Evolutionary conservation across 2,329 filamentous ascomycete genomes (phyloP), one percentile per base, ranked within the genome.

Genomic region (Lecanicillium sp.): DNA sequence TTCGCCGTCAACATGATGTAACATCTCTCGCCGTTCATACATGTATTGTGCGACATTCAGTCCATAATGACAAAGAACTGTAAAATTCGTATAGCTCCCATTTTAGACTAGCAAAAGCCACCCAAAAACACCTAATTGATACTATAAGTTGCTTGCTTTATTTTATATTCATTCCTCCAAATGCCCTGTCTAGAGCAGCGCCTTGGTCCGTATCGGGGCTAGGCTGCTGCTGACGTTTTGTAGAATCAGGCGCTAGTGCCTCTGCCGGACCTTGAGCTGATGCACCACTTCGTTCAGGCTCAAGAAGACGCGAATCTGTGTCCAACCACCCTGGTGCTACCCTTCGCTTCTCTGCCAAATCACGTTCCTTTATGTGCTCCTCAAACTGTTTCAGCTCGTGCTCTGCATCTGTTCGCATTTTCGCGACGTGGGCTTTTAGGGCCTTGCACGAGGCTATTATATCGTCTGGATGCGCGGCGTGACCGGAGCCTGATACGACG

Each of bases 391-490:
- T 63, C 39, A 95, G 67, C 38, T 81, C 75, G 27, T 68, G 65
- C 45, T 83, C 73, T 2, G 85, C 85, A 27, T 85, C 80, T 3
- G 71, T 68, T 47, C 81, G 73, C 47, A 85, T 70, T 48, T 78
- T 76, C 18, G 76, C 65, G 11, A 98, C 69, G 59, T 95, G 85
- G 2, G 76, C 73, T 49, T 84, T 79, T 30, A 98, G 73, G 7
- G 83, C 80, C 45, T 75, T 74, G 63, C 90, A 95, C 17, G 86
- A 88, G 12, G 79, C 73, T 15, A 89, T 72, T 52, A 98, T 94
- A 49, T 89, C 82, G 51, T 88, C 79, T 1, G 92, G 88, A 50
- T 94, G 85, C 5, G 89, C 87, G 33, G 87, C 80, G 55, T 89
- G 84, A 20, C 84, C 86, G 0, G 85, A 81, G 9, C 73, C 67